Conservation (phyloP, 176 grass and related monocot genomes). For the Puccinellia tenuiflora region DNA sequence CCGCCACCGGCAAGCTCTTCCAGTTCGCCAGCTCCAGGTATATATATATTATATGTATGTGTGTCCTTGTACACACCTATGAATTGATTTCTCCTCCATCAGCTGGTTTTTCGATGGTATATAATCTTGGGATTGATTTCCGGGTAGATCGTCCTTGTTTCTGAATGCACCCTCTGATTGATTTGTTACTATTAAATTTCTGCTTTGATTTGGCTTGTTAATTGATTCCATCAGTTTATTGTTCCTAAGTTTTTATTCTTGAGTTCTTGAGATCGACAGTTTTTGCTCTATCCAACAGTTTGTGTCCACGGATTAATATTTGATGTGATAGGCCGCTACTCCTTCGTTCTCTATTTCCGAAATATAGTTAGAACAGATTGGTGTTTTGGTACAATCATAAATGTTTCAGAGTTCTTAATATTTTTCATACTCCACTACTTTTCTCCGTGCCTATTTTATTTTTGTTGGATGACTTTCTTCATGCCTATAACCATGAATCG, state of each 20-base stretch:
- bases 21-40: conserved; percentile 67
- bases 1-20: conserved; percentile 67
- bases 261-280: not conserved
- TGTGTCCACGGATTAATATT: not conserved
- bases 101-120: not conserved
- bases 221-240: not conserved
- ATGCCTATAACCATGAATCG: not conserved
- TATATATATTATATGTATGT: not conserved
- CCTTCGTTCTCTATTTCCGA: not conserved
- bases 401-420: not conserved
- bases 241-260: not conserved
- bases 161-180: not conserved
- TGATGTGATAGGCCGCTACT: not conserved
- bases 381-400: not conserved
- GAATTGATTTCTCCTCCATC: not conserved
- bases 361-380: not conserved
- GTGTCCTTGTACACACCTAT: too few species aligned
- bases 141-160: not conserved
- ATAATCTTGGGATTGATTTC: not conserved
- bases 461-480: too few species aligned
- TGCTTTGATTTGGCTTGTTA: not conserved
- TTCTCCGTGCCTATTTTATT: not conserved
- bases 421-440: not conserved
- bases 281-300: not conserved
- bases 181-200: not conserved